Base-by-base conservation (phyloP, 78 protist species). In the Corallochytrium limacisporum region DNA sequence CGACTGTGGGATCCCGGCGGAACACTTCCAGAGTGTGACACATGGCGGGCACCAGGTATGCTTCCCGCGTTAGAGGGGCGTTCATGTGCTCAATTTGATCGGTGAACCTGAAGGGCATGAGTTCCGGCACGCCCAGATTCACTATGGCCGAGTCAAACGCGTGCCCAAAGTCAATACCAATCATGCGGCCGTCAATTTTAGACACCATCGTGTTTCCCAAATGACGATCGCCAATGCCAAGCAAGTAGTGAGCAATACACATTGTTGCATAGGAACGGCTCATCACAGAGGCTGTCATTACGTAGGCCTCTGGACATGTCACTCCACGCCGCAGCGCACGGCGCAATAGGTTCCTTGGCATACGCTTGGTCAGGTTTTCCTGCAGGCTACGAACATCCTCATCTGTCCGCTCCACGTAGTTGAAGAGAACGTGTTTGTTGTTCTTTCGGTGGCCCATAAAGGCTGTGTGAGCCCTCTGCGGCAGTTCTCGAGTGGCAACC, bases 101-200 rank as follows among this genome's bases (percentile, higher is more conserved):
- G 29, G 95, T 82, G 37, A 89, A 48, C 37, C 98, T 89, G 81
- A 93, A 84, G 12, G 94, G 96, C 74, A 91, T 62, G 39, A 93
- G 53, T 70, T 93, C 98, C 1, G 98, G 96, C 5, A 86, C 62
- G 2, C 87, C 92, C 26, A 90, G 84, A 20, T 42, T 24, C 40
- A 62, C 55, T 26, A 90, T 82, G 2, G 94, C 95, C 0, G 91
- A 62, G 35, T 96, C 98, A 55, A 93, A 92, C 10, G 96, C 91
- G 60, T 85, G 92, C 29, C 98, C 98, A 69, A 91, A 93, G 56
- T 93, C 98, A n/a, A 93, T 93, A 33, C 87, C 90, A 12, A 93
- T 67, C 16, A 91, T 26, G 10, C 44, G 12, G 12, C 91, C 94
- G n/a, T 66, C 73, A 2, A 43, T 18, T 18, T 29, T 50, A 62